Evolutionary conservation across 192 early-diverging fungal species (phyloP).

Genomic region (Linnemannia zychae): DNA sequence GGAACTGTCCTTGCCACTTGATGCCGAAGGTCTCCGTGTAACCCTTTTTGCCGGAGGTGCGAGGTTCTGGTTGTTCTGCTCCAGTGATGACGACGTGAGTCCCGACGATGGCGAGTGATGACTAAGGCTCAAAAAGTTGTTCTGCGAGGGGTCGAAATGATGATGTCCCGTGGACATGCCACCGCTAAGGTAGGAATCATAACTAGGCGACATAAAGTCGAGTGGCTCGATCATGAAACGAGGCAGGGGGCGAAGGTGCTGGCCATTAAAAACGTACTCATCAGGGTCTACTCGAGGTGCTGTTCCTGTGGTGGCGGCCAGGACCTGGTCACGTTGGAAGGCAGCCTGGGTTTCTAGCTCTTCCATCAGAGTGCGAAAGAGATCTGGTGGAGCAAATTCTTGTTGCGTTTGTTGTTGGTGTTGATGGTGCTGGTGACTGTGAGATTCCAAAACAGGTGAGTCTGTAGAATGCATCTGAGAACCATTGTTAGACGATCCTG

Average conservation of each 20-base stretch:
- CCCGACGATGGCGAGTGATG: neutral
- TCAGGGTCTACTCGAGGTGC: constrained; percentile 32
- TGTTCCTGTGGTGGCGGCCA: constrained; percentile 30
- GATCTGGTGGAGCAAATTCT: constrained; percentile 15
- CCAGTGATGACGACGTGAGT: neutral
- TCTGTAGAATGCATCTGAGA: neutral
- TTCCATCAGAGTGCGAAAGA: constrained; percentile 41
- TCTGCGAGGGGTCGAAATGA: constrained; percentile 22
- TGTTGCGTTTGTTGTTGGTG: neutral
- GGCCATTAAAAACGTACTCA: constrained; percentile 49
- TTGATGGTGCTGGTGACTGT: neutral
- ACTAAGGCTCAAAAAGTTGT: constrained; percentile 1
- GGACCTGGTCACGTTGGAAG: constrained; percentile 37
- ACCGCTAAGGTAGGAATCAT: constrained; percentile 20
- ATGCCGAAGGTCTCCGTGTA: neutral
- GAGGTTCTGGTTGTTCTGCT: constrained; percentile 1
- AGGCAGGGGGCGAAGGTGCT: constrained; percentile 37
- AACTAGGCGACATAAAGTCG: constrained; percentile 25
- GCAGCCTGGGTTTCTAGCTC: constrained; percentile 45
- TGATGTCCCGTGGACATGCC: neutral
- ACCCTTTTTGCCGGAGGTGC: neutral
- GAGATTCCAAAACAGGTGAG: neutral
- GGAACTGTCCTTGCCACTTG: constrained; percentile 8
- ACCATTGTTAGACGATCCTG: neutral
- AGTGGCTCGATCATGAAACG: constrained; percentile 48